Base-by-base conservation (phyloP, 2,329 filamentous ascomycete genomes). In the Penicillium sumatraense region DNA sequence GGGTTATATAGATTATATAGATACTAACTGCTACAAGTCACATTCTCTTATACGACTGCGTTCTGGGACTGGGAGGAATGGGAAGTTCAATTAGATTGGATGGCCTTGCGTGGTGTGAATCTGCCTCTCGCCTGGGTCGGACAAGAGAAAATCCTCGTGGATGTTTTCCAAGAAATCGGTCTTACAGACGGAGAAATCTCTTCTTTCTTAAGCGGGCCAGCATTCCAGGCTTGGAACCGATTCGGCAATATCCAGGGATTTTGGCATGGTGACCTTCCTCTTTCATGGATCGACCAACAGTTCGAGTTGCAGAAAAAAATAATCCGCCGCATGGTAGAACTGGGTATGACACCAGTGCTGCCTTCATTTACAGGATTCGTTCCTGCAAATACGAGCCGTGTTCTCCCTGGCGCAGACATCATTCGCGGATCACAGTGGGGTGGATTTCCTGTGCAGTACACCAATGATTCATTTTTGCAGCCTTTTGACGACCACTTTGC, bases 31-130 rank as follows among this genome's bases (percentile, higher is more conserved):
- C 3, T 10, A 3, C 0, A 20, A 76, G 80, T 83, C 1, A 83
- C 80, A 0, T 82, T 81, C 61, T 81, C 78, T 1, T 83, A 83
- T 59, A 81, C 79, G 3, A 68, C 74, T 3, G 74, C 79, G 0
- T 83, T 81, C 64, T 83, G 79, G 79, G 68, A 67, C n/a, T 83
- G 80, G 80, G 68, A 78, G 33, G 81, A 83, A 42, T 83, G 81
- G 80, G 80, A 83, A 63, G 66, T 75, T 2, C 71, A 82, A 56
- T 73, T 83, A 5, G 81, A 83, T 63, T 83, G 81, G 80, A 71
- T 82, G 52, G 80, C 80, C 5, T 72, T 83, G 3, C 75, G 76
- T n/a, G 80, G 80, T 31, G 68, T 83, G 45, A 83, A 83, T 55
- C 66, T 83, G 4, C 78, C 80, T 3, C 71, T 83, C 2, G 80